Evolutionary conservation across 1,139 yeast genomes (phyloP).

Genomic region (Saccharomyces pastorianus): DNA sequence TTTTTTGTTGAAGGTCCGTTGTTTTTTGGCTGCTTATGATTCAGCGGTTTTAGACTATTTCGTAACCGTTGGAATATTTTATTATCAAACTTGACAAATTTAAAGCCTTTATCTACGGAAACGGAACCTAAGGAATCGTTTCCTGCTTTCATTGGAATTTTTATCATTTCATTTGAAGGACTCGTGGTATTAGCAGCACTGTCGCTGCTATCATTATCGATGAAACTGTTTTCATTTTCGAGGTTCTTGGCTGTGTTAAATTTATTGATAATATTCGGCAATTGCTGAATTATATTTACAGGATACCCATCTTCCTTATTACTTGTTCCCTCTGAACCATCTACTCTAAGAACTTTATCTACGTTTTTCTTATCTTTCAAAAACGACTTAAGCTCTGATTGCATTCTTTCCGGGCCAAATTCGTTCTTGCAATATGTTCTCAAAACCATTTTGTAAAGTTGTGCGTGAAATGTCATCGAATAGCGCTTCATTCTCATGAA

Average conservation of each 20-base stretch:
- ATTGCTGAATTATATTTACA: neutral
- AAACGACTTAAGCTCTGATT: slow-evolving; percentile 14
- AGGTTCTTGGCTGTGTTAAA: neutral
- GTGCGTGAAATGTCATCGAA: slow-evolving; percentile 18
- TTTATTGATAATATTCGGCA: neutral
- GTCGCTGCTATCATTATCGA: neutral
- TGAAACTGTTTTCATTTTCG: neutral
- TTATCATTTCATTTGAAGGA: slow-evolving; percentile 4
- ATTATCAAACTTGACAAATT: slow-evolving; percentile 2
- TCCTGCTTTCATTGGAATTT: slow-evolving; percentile 4
- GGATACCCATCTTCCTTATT: neutral
- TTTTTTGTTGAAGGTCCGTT: neutral
- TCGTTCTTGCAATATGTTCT: slow-evolving; percentile 13
- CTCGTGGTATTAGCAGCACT: neutral
- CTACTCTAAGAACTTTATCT: neutral
- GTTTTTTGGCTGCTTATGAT: neutral
- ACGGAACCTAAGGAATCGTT: slow-evolving; percentile 3
- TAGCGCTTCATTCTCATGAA: slow-evolving; percentile 17
- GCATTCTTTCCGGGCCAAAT: slow-evolving; percentile 10
- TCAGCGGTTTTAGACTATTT: neutral
- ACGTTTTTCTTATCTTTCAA: slow-evolving; percentile 3
- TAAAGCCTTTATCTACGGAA: slow-evolving; percentile 9
- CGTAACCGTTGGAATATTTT: slow-evolving; percentile 1
- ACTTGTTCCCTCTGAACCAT: neutral
- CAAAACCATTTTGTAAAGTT: slow-evolving; percentile 17